Conservation (phyloP, 139 green algal genomes). For the Ettlia oleoabundans region DNA sequence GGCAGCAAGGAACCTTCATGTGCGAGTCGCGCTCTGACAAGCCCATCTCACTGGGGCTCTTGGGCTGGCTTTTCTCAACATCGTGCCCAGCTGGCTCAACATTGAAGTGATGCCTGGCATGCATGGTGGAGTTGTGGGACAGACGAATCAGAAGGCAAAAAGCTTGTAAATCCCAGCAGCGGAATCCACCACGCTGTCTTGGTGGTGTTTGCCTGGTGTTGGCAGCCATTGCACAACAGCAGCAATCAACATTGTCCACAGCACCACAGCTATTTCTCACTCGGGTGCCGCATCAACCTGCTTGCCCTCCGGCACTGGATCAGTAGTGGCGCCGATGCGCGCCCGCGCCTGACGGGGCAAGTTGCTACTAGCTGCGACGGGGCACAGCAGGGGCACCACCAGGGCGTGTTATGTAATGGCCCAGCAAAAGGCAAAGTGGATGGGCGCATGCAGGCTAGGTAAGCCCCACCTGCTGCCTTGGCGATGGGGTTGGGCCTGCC, state of each 20-base stretch:
- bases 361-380: constrained; percentile 25
- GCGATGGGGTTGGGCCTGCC: constrained; percentile 12
- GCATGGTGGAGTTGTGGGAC: neutral
- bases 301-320: constrained; percentile 39
- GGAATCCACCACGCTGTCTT: too few relatives aligned
- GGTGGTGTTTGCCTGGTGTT: too few relatives aligned
- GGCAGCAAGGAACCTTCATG: neutral
- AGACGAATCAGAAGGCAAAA: too few relatives aligned
- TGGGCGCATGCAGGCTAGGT: neutral
- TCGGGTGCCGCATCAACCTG: constrained; percentile 10
- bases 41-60: neutral
- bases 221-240: too few relatives aligned
- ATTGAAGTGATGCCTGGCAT: constrained; percentile 34
- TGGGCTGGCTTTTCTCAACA: neutral
- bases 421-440: too few relatives aligned
- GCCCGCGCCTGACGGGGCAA: constrained; percentile 36
- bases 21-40: constrained; percentile 3
- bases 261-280: neutral
- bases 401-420: too few relatives aligned
- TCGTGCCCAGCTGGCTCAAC: constrained; percentile 31
- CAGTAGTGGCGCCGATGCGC: constrained; percentile 18
- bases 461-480: constrained; percentile 31
- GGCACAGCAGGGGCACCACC: neutral
- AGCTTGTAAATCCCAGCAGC: too few relatives aligned
- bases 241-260: too few relatives aligned